Evolutionary conservation across 257 asterid species (phyloP).

Genomic region (Phtheirospermum japonicum): DNA sequence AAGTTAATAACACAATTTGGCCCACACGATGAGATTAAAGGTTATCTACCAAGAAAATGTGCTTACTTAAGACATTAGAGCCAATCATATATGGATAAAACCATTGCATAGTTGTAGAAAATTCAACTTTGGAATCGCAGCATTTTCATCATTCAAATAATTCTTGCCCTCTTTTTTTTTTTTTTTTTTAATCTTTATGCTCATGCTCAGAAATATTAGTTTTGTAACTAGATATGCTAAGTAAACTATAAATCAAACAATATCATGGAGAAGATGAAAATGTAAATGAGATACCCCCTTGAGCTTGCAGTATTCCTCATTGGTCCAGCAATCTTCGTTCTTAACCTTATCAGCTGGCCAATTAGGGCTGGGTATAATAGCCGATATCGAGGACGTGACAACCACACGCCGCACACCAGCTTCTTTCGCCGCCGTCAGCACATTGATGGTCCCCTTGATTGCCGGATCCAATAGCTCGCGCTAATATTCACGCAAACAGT

Average conservation of each 20-base stretch:
- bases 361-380: slow-evolving; percentile 63
- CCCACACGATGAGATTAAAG: neutral
- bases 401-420: slow-evolving; percentile 86
- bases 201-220: no score
- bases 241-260: neutral
- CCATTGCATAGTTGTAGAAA: neutral
- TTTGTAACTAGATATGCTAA: no score
- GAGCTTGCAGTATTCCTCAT: slow-evolving; percentile 74
- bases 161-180: neutral
- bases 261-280: neutral
- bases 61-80: no score
- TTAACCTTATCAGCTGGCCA: slow-evolving; percentile 69
- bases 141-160: neutral
- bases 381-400: slow-evolving; percentile 76
- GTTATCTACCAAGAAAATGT: neutral
- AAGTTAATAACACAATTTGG: neutral
- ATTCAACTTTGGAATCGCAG: neutral
- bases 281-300: slow-evolving; percentile 51
- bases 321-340: slow-evolving; percentile 94
- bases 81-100: no score
- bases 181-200: neutral
- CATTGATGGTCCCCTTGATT: slow-evolving; percentile 76
- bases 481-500: slow-evolving; percentile 30
- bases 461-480: slow-evolving; percentile 79
- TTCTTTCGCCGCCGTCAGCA: slow-evolving; percentile 85